These are phyloP conservation scores for Triticum timopheevii DNA, from an alignment of 176 grass and related monocot genomes.

Conservation along the genomic window DNA sequence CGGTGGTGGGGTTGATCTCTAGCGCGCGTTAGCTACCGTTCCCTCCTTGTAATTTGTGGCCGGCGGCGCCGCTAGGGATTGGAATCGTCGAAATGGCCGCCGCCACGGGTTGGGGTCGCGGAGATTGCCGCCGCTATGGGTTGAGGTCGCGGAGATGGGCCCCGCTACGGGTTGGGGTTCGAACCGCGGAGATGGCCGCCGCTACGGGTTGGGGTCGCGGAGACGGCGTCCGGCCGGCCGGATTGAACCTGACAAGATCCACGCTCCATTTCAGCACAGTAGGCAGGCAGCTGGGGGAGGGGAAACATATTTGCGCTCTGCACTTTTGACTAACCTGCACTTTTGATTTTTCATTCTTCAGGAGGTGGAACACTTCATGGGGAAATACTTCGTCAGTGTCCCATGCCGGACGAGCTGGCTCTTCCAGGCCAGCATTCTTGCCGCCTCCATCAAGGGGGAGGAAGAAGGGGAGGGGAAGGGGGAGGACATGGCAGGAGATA, in stretches of 20 bases:
- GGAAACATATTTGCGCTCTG: not conserved
- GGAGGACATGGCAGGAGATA: not conserved
- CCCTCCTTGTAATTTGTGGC: constrained; percentile 30
- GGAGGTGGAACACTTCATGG: constrained; percentile 32
- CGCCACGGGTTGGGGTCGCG: not conserved
- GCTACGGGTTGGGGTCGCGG: too few relatives aligned
- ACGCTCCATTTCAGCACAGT: not conserved
- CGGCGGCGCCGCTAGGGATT: not conserved
- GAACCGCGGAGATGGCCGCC: not conserved
- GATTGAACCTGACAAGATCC: constrained; percentile 51
- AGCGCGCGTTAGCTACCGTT: constrained; percentile 20
- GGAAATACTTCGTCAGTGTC: constrained; percentile 36
- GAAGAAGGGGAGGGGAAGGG: not conserved
- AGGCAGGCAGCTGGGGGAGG: not conserved
- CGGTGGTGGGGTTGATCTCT: too few relatives aligned
- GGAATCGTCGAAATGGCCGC: constrained; percentile 9
- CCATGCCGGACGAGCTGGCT: constrained; percentile 34
- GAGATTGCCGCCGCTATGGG: not conserved
- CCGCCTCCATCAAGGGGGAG: not conserved
- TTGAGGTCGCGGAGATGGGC: not conserved
- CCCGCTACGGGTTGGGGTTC: too few relatives aligned
- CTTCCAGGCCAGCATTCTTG: constrained; percentile 12
- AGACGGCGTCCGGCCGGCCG: not conserved
- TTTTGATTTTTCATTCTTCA: not conserved
- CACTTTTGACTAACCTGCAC: not conserved